Evolutionary conservation across 2,329 filamentous ascomycete species (phyloP).

Genomic region (Colletotrichum sp.): DNA sequence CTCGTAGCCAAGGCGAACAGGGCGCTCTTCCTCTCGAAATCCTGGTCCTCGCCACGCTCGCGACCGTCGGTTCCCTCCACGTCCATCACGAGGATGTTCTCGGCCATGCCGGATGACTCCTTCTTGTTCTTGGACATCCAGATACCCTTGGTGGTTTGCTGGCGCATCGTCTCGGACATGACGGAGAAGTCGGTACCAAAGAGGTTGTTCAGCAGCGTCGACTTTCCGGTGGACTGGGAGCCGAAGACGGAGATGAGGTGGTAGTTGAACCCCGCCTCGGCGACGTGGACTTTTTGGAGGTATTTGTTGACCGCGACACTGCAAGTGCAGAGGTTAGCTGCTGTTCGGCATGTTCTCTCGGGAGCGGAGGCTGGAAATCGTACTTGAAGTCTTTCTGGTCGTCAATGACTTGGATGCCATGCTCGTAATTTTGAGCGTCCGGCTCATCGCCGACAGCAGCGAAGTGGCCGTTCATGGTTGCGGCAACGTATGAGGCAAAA

Average conservation of each 20-base stretch:
- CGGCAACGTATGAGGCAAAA: slow-evolving; percentile 17
- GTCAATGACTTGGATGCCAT: slow-evolving; percentile 97
- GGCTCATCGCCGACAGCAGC: slow-evolving; percentile 72
- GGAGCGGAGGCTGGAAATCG: slow-evolving; percentile 33
- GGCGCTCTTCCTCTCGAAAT: slow-evolving; percentile 98
- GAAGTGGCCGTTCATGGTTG: slow-evolving; percentile 80
- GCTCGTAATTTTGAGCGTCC: slow-evolving; percentile 74
- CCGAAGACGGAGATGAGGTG: slow-evolving; percentile 99
- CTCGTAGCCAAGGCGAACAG: slow-evolving; percentile 96
- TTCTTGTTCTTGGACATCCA: slow-evolving; percentile 99
- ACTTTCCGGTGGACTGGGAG: slow-evolving; percentile 98
- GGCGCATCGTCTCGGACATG: slow-evolving; percentile 93
- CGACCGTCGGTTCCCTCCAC: slow-evolving; percentile 97
- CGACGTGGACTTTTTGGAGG: slow-evolving; percentile 78
- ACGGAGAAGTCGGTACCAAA: slow-evolving; percentile 97
- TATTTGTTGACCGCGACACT: slow-evolving; percentile 83
- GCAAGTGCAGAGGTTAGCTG: slow-evolving; percentile 10
- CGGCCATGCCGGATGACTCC: slow-evolving; percentile 73
- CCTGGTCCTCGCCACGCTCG: slow-evolving; percentile 96
- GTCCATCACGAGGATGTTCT: slow-evolving; percentile 99
- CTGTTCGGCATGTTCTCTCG: background rate
- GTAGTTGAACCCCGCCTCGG: slow-evolving; percentile 95
- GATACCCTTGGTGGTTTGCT: slow-evolving; percentile 98
- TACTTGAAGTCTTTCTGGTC: slow-evolving; percentile 98
- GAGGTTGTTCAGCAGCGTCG: slow-evolving; percentile 92